These are phyloP conservation scores for Karstenula rhodostoma DNA, from an alignment of 2,329 filamentous ascomycete genomes.

Conservation along the genomic window DNA sequence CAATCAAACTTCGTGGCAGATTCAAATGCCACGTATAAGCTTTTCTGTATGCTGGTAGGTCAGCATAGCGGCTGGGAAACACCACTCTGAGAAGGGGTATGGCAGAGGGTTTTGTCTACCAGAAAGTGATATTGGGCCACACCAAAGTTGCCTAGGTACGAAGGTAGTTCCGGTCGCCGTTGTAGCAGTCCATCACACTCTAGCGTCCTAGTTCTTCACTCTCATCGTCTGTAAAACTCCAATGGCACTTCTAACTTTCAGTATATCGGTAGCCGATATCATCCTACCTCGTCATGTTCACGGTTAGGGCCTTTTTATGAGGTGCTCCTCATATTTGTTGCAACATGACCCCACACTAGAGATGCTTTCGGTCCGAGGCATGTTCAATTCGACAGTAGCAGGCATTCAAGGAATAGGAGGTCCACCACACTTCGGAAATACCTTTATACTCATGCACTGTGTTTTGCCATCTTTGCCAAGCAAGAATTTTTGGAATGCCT, in stretches of 20 bases:
- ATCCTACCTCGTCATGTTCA: not conserved
- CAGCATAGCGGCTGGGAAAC: not conserved
- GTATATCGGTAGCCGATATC: not conserved
- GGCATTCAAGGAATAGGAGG: not conserved
- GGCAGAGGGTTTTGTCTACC: not conserved
- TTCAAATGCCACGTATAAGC: not conserved
- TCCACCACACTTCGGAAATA: not conserved
- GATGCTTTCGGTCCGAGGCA: not conserved
- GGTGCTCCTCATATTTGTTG: not conserved
- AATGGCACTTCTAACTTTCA: not conserved
- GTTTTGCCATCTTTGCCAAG: not conserved
- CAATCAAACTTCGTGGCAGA: not conserved
- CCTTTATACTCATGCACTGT: not conserved
- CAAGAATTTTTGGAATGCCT: not conserved
- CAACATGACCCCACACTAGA: not conserved
- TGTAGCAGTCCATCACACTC: not conserved
- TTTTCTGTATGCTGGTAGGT: not conserved
- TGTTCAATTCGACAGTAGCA: not conserved
- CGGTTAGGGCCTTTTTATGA: not conserved
- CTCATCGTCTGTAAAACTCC: not conserved
- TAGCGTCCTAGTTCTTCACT: not conserved
- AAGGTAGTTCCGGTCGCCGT: not conserved
- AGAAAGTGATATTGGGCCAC: not conserved
- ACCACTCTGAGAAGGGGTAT: not conserved
- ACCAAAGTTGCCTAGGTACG: not conserved